Conservation (phyloP, 805 yeast genomes). For the Kodamaea sagamina region DNA sequence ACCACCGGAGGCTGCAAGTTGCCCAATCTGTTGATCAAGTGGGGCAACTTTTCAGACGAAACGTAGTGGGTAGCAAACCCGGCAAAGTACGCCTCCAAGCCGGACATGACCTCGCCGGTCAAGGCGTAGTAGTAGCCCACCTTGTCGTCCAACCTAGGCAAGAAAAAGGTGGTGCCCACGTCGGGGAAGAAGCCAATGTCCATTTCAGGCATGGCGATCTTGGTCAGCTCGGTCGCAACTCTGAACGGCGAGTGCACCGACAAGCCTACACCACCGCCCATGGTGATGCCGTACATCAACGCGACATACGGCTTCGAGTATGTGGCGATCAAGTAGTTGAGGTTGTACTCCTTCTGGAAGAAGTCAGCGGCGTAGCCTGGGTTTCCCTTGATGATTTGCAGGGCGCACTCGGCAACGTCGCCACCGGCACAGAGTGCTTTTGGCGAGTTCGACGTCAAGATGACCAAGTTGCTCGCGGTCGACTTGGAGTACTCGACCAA, state of each 20-base stretch:
- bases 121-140: slow-evolving; percentile 83
- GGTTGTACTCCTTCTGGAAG: slow-evolving; percentile 77
- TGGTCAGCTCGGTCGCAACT: slow-evolving; percentile 86
- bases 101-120: slow-evolving; percentile 78
- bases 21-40: slow-evolving; percentile 64
- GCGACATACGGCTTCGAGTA: slow-evolving; percentile 86
- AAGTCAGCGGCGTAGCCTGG: slow-evolving; percentile 56
- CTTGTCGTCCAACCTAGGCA: slow-evolving; percentile 79
- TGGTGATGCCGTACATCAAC: slow-evolving; percentile 85
- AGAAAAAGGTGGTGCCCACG: slow-evolving; percentile 89
- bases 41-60: slow-evolving; percentile 61
- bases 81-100: slow-evolving; percentile 75
- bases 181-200: slow-evolving; percentile 96
- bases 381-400: slow-evolving; percentile 50
- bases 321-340: slow-evolving; percentile 79
- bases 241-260: slow-evolving; percentile 90
- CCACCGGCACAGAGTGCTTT: slow-evolving; percentile 95
- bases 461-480: slow-evolving; percentile 59
- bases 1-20: slow-evolving; percentile 51
- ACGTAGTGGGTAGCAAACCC: slow-evolving; percentile 94
- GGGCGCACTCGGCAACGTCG: slow-evolving; percentile 82
- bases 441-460: slow-evolving; percentile 65
- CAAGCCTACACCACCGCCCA: slow-evolving; percentile 98
- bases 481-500: slow-evolving; percentile 76
- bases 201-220: slow-evolving; percentile 97